Evolutionary conservation across 805 yeast genomes (phyloP).

Genomic region (Cyberlindnera lachancei): DNA sequence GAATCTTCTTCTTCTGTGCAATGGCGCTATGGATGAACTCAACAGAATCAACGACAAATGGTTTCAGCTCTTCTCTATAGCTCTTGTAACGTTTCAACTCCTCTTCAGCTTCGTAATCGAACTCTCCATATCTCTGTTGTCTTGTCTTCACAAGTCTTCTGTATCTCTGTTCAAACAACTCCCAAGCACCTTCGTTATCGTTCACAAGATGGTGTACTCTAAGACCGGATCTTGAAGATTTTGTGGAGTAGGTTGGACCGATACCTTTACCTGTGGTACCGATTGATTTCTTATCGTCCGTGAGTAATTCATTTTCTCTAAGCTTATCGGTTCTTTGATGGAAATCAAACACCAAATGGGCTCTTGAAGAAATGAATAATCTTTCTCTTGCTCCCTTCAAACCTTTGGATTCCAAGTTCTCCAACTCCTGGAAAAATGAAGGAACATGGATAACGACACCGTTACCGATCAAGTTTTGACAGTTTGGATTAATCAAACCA

Average conservation of each 20-base stretch:
- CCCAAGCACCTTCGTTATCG: conserved; percentile 89
- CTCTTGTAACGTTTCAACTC: conserved; percentile 74
- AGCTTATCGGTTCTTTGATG: conserved; percentile 95
- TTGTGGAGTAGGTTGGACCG: conserved; percentile 96
- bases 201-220: conserved; percentile 94
- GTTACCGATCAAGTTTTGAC: conserved; percentile 84
- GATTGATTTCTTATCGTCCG: conserved; percentile 64
- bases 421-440: conserved; percentile 82
- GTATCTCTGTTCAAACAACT: conserved; percentile 73
- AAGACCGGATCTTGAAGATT: conserved; percentile 93
- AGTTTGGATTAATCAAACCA: conserved; percentile 91
- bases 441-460: conserved; percentile 97
- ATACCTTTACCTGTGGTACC: conserved; percentile 99
- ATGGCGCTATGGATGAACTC: conserved; percentile 77
- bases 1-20: conserved; percentile 69
- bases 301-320: conserved; percentile 86
- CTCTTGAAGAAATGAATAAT: conserved; percentile 84
- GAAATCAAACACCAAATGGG: conserved; percentile 95
- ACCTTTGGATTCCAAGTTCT: conserved; percentile 75
- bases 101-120: conserved; percentile 76
- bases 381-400: conserved; percentile 52
- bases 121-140: conserved; percentile 85
- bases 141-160: conserved; percentile 73
- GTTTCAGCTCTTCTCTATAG: conserved; percentile 67
- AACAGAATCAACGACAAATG: conserved; percentile 91